Evolutionary conservation across 2,329 filamentous ascomycete species (phyloP).

Genomic region (Colletotrichum chlorophyti): DNA sequence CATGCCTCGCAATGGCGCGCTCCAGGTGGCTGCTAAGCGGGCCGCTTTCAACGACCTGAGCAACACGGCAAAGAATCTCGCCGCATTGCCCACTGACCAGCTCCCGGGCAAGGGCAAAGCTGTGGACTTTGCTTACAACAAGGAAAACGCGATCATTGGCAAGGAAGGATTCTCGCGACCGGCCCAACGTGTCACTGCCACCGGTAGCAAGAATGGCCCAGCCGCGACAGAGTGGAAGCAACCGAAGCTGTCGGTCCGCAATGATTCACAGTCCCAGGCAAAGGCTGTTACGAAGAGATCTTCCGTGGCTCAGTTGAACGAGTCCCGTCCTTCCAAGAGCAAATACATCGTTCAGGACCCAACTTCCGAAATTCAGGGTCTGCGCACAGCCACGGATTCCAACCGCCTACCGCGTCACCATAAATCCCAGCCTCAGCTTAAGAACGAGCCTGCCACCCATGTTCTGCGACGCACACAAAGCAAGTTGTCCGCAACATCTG

Average conservation of each 20-base stretch:
- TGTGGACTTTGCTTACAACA: slow-evolving; percentile 39
- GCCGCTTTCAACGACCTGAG: slow-evolving; percentile 84
- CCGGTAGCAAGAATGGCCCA: slow-evolving; percentile 21
- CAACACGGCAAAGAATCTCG: slow-evolving; percentile 61
- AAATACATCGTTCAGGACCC: slow-evolving; percentile 23
- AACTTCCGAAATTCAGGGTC: no score
- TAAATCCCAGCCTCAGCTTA: slow-evolving; percentile 62
- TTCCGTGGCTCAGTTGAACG: slow-evolving; percentile 13
- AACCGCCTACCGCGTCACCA: slow-evolving; percentile 51
- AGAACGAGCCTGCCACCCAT: slow-evolving; percentile 43
- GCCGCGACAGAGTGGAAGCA: slow-evolving; percentile 22
- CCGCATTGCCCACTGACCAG: slow-evolving; percentile 30
- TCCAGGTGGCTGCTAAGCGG: slow-evolving; percentile 75
- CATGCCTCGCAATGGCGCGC: slow-evolving; percentile 56
- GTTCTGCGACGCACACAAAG: slow-evolving; percentile 52
- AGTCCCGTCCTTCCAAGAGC: slow-evolving; percentile 19
- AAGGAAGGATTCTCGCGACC: slow-evolving; percentile 31
- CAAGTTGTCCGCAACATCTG: slow-evolving; percentile 39
- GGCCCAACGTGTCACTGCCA: slow-evolving; percentile 29
- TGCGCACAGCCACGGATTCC: background rate
- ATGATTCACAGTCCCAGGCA: slow-evolving; percentile 17
- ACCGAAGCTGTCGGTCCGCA: slow-evolving; percentile 15
- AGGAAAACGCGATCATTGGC: slow-evolving; percentile 33
- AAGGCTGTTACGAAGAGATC: slow-evolving; percentile 23
- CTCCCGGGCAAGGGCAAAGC: slow-evolving; percentile 43